Evolutionary conservation across 139 green algal species (phyloP).

Genomic region (Chlorella sp.): DNA sequence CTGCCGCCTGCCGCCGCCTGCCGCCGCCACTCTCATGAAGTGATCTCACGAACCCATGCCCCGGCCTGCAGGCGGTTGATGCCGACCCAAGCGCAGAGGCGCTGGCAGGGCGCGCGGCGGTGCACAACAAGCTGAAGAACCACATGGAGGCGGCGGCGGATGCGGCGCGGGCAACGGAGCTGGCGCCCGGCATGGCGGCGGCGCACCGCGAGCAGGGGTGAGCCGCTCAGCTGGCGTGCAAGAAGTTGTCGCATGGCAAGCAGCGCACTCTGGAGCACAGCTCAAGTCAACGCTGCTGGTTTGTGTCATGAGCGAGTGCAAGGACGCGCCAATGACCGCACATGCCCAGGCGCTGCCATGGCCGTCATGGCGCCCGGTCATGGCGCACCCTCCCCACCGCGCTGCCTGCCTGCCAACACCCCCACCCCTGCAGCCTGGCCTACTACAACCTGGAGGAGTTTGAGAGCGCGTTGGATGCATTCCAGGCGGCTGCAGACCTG

Average conservation of each 20-base stretch:
- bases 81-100: background rate
- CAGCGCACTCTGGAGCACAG: too few species aligned
- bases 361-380: too few species aligned
- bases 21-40: too few species aligned
- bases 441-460: constrained; percentile 85
- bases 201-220: constrained; percentile 63
- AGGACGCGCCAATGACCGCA: too few species aligned
- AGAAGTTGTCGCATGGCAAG: too few species aligned
- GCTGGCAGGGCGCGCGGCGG: constrained; percentile 50
- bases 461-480: constrained; percentile 82
- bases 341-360: too few species aligned
- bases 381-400: too few species aligned
- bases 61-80: background rate
- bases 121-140: constrained; percentile 75
- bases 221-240: background rate
- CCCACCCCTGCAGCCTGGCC: background rate
- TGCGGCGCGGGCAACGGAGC: constrained; percentile 74
- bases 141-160: constrained; percentile 80
- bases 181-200: constrained; percentile 63
- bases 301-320: too few species aligned
- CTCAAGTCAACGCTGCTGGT: too few species aligned
- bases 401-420: background rate
- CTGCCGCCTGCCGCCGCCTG: background rate
- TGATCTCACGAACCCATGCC: background rate
- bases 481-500: constrained; percentile 66